A percentile compares a stretch with the other conserved stretches of the same genome.
Conservation (phyloP, 306 rosid genomes). For the Glycine latifolia region DNA sequence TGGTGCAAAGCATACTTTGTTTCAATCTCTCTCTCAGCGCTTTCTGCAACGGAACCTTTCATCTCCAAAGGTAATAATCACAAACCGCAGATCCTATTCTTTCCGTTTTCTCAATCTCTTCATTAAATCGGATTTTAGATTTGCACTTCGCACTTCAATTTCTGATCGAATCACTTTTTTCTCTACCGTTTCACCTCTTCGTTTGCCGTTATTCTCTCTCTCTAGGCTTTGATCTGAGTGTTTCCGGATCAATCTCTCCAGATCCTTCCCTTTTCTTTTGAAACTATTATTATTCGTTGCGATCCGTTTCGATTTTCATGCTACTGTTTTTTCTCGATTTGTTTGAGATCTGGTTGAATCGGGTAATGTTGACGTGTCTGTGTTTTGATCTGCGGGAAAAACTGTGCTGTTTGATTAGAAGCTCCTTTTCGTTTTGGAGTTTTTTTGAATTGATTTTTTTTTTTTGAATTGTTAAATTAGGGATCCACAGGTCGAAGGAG, state of each 20-base stretch:
- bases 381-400: neutral
- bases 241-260: constrained; percentile 33
- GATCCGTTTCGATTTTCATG: constrained; percentile 43
- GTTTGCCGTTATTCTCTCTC: neutral
- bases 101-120: constrained; percentile 9
- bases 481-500: constrained; percentile 60
- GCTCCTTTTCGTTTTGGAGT: neutral
- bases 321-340: neutral
- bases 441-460: neutral
- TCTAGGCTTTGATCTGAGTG: constrained; percentile 39
- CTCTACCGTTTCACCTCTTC: constrained; percentile 2
- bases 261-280: constrained; percentile 52
- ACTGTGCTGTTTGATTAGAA: neutral
- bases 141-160: constrained; percentile 13
- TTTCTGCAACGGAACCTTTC: constrained; percentile 40
- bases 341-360: constrained; percentile 58
- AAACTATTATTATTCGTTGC: constrained; percentile 30
- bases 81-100: constrained; percentile 46
- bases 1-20: constrained; percentile 49
- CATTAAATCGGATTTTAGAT: neutral
- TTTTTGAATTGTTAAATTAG: constrained; percentile 18
- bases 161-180: neutral
- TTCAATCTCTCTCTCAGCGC: constrained; percentile 19
- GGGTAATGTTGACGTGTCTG: constrained; percentile 5
- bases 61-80: constrained; percentile 59